Evolutionary conservation across 192 early-diverging fungal species (phyloP).

Genomic region (Coemansia sp.): DNA sequence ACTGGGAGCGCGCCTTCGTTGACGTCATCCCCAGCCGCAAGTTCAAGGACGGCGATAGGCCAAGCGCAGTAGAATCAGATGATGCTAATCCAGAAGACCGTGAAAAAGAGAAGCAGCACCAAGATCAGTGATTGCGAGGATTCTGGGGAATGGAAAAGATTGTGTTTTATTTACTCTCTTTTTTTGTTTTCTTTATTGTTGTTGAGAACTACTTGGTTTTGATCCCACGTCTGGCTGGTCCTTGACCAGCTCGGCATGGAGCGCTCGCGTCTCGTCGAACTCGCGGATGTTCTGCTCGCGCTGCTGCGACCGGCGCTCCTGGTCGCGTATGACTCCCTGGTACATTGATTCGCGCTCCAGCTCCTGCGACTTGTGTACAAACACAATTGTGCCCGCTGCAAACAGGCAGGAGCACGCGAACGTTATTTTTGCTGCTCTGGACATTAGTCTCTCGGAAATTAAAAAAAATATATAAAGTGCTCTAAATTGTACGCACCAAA

Average conservation of each 20-base stretch:
- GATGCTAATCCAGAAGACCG: neutral
- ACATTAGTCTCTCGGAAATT: constrained; percentile 23
- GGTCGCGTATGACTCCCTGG: constrained; percentile 51
- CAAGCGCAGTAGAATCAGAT: neutral
- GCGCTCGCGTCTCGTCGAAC: constrained; percentile 44
- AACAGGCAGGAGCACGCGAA: constrained; percentile 48
- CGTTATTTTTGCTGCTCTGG: constrained; percentile 47
- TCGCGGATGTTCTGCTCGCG: constrained; percentile 50
- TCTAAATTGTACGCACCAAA: neutral
- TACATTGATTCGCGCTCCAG: constrained; percentile 49
- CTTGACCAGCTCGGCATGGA: constrained; percentile 43
- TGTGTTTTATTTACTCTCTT: neutral
- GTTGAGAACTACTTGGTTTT: neutral
- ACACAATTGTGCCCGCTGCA: constrained; percentile 48
- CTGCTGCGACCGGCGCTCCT: constrained; percentile 42
- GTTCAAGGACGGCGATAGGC: constrained; percentile 55
- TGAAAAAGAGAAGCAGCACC: too few species aligned
- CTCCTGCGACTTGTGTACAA: constrained; percentile 46
- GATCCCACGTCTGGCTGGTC: constrained; percentile 27
- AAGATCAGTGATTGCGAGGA: too few species aligned
- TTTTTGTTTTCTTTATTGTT: neutral
- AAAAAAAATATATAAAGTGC: neutral
- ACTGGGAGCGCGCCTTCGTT: constrained; percentile 87
- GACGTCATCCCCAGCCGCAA: constrained; percentile 94
- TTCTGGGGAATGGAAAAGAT: too few species aligned